Evolutionary conservation across 331 rosid genomes (phyloP).

Genomic region (Acacia pycnantha): DNA sequence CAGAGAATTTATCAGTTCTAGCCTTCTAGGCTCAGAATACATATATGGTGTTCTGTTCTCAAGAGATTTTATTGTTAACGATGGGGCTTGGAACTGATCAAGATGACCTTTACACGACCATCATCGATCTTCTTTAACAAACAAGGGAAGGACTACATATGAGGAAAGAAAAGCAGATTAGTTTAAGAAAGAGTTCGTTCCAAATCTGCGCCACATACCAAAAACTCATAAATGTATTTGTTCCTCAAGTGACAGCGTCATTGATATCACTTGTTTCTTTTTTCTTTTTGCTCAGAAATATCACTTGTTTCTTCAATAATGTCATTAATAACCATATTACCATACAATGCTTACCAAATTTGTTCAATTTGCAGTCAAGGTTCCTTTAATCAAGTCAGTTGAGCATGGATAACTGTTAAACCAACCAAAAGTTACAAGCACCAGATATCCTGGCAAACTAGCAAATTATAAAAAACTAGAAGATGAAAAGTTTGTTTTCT

Average conservation of each 20-base stretch:
- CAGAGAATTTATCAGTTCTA: constrained; percentile 35
- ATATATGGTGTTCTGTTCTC: constrained; percentile 42
- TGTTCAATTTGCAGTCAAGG: too few relatives aligned
- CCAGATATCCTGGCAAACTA: neutral
- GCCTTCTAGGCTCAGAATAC: constrained; percentile 27
- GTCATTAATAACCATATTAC: neutral
- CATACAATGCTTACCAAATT: too few relatives aligned
- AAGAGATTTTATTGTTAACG: constrained; percentile 44
- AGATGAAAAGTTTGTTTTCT: neutral
- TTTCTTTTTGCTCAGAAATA: too few relatives aligned
- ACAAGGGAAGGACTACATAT: constrained; percentile 12
- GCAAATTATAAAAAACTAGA: neutral
- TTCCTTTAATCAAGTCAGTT: too few relatives aligned
- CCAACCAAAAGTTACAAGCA: neutral
- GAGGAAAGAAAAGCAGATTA: constrained; percentile 5
- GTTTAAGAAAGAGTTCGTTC: constrained; percentile 4
- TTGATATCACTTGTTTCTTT: constrained; percentile 14
- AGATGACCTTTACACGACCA: constrained; percentile 56
- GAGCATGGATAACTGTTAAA: neutral
- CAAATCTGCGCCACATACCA: constrained; percentile 22
- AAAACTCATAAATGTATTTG: neutral
- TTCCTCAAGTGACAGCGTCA: constrained; percentile 6
- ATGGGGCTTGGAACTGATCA: constrained; percentile 63
- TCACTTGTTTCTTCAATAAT: constrained; percentile 1
- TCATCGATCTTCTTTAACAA: constrained; percentile 43